Evolutionary conservation across 495 filamentous ascomycete genomes (phyloP).

Genomic region (Penicillium dipodomyicola): DNA sequence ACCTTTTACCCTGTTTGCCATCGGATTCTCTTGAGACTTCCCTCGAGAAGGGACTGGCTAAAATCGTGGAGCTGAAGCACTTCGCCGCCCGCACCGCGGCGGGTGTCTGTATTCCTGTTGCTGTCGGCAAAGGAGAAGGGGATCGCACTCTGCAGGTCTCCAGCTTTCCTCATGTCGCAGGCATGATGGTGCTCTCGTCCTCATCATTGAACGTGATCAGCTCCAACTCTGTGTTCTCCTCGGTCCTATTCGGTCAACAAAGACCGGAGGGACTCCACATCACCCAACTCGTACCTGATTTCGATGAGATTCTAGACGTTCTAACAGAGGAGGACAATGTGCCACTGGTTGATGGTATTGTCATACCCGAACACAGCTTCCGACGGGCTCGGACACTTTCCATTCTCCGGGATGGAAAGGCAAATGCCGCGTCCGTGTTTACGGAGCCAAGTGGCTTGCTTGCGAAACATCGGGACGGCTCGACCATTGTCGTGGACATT

Average conservation of each 20-base stretch:
- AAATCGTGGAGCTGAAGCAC: slow-evolving; percentile 65
- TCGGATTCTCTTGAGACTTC: slow-evolving; percentile 60
- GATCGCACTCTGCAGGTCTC: slow-evolving; percentile 71
- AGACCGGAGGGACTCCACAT: slow-evolving; percentile 77
- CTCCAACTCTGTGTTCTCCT: slow-evolving; percentile 91
- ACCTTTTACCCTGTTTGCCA: slow-evolving; percentile 79
- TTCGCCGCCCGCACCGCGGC: slow-evolving; percentile 77
- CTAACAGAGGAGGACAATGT: slow-evolving; percentile 85
- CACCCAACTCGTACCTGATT: slow-evolving; percentile 77
- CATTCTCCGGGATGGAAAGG: slow-evolving; percentile 74
- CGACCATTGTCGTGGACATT: slow-evolving; percentile 86
- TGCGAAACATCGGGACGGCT: slow-evolving; percentile 84
- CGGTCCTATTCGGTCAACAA: slow-evolving; percentile 84
- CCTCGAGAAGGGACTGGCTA: slow-evolving; percentile 64
- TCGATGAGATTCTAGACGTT: slow-evolving; percentile 75
- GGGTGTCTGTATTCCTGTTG: slow-evolving; percentile 73
- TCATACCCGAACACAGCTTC: slow-evolving; percentile 94
- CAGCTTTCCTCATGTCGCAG: slow-evolving; percentile 94
- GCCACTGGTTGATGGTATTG: slow-evolving; percentile 83
- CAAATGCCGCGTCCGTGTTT: slow-evolving; percentile 69
- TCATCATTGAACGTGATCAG: slow-evolving; percentile 75
- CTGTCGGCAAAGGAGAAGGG: slow-evolving; percentile 66
- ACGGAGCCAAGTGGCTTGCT: slow-evolving; percentile 76
- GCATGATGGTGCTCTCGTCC: slow-evolving; percentile 86
- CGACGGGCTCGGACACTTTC: slow-evolving; percentile 82